Base-by-base conservation (phyloP, 2,329 filamentous ascomycete species). In the Arthrobotrys conoides region DNA sequence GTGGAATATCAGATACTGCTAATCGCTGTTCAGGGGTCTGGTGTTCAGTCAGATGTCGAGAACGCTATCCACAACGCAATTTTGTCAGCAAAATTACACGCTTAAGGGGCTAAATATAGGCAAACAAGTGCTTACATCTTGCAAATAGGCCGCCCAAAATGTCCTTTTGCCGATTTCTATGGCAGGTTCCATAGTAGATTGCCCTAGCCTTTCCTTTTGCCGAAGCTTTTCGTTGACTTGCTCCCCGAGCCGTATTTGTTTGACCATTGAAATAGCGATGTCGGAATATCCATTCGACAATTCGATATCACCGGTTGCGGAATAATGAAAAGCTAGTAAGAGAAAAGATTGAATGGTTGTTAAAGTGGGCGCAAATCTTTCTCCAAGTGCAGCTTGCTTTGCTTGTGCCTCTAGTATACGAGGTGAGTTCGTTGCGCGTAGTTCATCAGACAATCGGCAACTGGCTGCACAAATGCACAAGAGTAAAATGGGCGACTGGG, bases 151-250 rank as follows among this genome's bases (percentile, higher is more conserved):
- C 9, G 75, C 67, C 75, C 75, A 78, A 24, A 72, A 78, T 20
- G 75, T 78, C 24, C 75, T 71, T 59, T 78, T 78, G 63, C 75
- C 75, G 30, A 78, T 78, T 72, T 78, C 75, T 27, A 78, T 49
- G 1, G 75, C 75, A n/a, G 75, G 75, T 14, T 78, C 75, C 41
- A 78, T 72, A 8, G 24, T 63, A 20, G 61, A 57, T 46, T 68
- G 75, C 5, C 68, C 75, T 16, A 72, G 44, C 22, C 63, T 66
- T 68, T 78, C 75, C 14, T 63, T 78, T 53, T 78, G 75, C 33
- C 67, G 41, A 33, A 78, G 59, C 22, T 72, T 78, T 9, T 78
- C 75, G 33, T 65, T 78, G 27, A 78, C 68, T 33, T 78, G 75
- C 46, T 78, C 75, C n/a, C 75, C 68, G 5, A 78, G 75, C 24